Evolutionary conservation across 306 rosid species (phyloP).

Genomic region (Styphnolobium japonicum): DNA sequence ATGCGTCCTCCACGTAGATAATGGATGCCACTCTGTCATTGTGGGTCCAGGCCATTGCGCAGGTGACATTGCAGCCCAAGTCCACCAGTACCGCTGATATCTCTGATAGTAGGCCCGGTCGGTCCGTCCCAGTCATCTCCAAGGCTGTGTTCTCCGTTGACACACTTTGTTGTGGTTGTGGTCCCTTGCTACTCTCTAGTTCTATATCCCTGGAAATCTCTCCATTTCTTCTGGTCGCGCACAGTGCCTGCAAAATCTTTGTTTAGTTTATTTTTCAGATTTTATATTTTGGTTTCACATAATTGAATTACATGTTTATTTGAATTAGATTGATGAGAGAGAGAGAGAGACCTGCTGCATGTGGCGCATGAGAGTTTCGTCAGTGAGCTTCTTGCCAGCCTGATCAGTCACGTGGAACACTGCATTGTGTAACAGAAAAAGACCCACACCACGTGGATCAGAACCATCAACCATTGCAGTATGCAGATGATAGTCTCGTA

Average conservation of each 20-base stretch:
- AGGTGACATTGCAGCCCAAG: slow-evolving; percentile 57
- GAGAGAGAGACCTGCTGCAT: slow-evolving; percentile 58
- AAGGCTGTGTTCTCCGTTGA: slow-evolving; percentile 44
- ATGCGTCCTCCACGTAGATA: slow-evolving; percentile 59
- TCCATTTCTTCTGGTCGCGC: slow-evolving; percentile 44
- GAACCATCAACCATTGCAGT: background rate
- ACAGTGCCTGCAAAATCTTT: slow-evolving; percentile 52
- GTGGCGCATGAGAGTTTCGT: slow-evolving; percentile 61
- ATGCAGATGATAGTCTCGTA: background rate
- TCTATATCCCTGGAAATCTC: slow-evolving; percentile 28
- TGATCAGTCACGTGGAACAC: slow-evolving; percentile 92
- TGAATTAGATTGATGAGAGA: background rate
- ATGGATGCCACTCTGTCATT: slow-evolving; percentile 58
- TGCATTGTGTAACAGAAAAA: slow-evolving; percentile 43
- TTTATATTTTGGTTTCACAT: background rate
- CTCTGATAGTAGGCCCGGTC: slow-evolving; percentile 79
- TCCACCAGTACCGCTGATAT: slow-evolving; percentile 63
- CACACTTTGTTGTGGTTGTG: background rate
- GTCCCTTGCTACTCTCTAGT: background rate
- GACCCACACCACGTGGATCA: slow-evolving; percentile 29
- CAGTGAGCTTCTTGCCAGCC: slow-evolving; percentile 75
- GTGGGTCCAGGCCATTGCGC: slow-evolving; percentile 81
- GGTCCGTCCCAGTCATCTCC: slow-evolving; percentile 69
- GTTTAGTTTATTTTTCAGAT: background rate
- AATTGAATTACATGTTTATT: background rate